Evolutionary conservation across 305 asterid species (phyloP).

Genomic region (Fraxinus ornus): DNA sequence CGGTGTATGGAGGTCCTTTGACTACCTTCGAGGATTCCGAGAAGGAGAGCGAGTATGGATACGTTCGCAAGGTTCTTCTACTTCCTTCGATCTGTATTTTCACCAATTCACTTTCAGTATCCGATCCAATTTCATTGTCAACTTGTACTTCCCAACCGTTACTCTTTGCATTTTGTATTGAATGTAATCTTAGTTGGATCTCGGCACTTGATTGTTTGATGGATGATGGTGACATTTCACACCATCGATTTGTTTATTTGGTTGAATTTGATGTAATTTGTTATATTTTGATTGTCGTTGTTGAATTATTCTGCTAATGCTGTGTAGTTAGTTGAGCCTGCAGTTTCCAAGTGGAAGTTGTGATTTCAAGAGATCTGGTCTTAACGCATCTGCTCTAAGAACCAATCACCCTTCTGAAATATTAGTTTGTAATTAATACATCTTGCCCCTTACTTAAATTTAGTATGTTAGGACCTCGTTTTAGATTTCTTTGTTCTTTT

Average conservation of each 20-base stretch:
- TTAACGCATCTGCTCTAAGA: neutral
- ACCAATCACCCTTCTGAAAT: neutral
- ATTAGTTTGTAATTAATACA: neutral
- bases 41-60: conserved; percentile 72
- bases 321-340: neutral
- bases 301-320: neutral
- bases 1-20: conserved; percentile 53
- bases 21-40: conserved; percentile 73
- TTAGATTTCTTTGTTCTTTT: neutral
- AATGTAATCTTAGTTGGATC: neutral
- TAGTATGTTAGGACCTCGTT: neutral
- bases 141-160: neutral
- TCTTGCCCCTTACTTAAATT: neutral
- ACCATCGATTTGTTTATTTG: neutral
- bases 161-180: neutral
- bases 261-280: conserved; percentile 5
- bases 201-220: neutral
- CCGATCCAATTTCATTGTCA: neutral
- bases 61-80: conserved; percentile 56
- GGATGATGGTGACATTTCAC: conserved; percentile 1
- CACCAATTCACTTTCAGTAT: neutral
- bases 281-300: neutral
- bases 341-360: neutral
- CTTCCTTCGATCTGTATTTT: conserved; percentile 7
- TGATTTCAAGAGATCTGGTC: neutral